A percentile compares a stretch with the other conserved stretches of the same genome.
These are phyloP conservation scores for Hyphopichia wangnamkhiaoensis DNA, from an alignment of 1,139 yeast species.

Conservation along the genomic window DNA sequence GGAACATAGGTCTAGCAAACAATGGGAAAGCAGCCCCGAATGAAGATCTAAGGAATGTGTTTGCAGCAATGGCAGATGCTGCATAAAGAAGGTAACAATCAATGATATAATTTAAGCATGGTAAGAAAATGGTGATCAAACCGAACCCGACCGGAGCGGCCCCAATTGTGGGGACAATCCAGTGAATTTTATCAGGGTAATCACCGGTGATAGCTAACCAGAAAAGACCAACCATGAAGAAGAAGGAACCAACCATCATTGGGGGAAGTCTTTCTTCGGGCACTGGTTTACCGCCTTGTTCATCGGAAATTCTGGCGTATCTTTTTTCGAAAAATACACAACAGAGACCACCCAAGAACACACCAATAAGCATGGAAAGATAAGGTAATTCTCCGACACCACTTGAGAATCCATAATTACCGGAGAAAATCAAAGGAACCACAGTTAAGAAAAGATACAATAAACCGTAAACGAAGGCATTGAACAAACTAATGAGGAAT, in stretches of 20 bases:
- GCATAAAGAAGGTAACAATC: constrained; percentile 79
- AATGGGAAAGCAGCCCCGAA: constrained; percentile 56
- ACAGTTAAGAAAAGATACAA: constrained; percentile 77
- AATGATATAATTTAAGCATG: constrained; percentile 76
- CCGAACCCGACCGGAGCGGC: constrained; percentile 77
- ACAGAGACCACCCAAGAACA: constrained; percentile 53
- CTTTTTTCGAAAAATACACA: constrained; percentile 30
- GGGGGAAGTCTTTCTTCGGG: constrained; percentile 83
- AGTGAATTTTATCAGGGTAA: constrained; percentile 65
- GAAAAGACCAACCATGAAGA: constrained; percentile 74
- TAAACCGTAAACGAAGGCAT: constrained; percentile 83
- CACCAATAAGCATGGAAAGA: constrained; percentile 61
- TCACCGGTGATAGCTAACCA: constrained; percentile 89
- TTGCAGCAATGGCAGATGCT: constrained; percentile 89
- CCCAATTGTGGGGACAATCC: constrained; percentile 84
- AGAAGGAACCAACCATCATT: constrained; percentile 66
- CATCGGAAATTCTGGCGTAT: constrained; percentile 24
- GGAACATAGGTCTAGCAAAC: constrained; percentile 67
- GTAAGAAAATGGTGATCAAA: constrained; percentile 70
- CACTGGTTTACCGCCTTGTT: constrained; percentile 58
- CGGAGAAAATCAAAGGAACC: constrained; percentile 69
- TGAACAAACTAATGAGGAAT: constrained; percentile 67
- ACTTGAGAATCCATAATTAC: constrained; percentile 52
- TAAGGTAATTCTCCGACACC: constrained; percentile 68
- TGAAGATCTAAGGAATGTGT: constrained; percentile 70